phyloP scores from a whole-genome alignment of 306 rosid genomes.

The Sindora glabra region DNA sequence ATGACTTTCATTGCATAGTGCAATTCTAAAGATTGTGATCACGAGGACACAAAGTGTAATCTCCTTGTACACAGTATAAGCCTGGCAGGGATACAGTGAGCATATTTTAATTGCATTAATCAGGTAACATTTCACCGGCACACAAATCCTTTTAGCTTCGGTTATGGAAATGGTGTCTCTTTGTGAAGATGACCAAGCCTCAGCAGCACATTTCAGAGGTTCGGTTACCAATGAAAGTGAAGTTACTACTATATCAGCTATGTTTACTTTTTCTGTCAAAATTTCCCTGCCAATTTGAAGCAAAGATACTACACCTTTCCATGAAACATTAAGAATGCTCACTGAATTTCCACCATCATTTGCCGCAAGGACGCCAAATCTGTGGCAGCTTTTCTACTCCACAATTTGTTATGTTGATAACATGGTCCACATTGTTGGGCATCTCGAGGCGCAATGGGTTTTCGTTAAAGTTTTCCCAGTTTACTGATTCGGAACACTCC shows the following conservation, averaged over 20 bases:
- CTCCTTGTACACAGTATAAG: slow-evolving; percentile 51
- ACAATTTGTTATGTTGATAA: slow-evolving; percentile 43
- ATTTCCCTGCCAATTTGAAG: slow-evolving; percentile 64
- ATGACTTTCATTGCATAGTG: slow-evolving; percentile 38
- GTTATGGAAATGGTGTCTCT: slow-evolving; percentile 50
- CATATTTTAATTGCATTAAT: slow-evolving; percentile 73
- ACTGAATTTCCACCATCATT: slow-evolving; percentile 77
- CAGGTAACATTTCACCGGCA: slow-evolving; percentile 84
- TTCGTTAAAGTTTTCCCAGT: slow-evolving; percentile 36
- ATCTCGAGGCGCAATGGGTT: slow-evolving; percentile 25
- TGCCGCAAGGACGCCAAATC: slow-evolving; percentile 78
- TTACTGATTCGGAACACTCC: slow-evolving; percentile 35
- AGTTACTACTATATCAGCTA: slow-evolving; percentile 41
- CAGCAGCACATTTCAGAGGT: slow-evolving; percentile 62
- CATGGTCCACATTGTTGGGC: slow-evolving; percentile 31
- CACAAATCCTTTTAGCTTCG: slow-evolving; percentile 72
- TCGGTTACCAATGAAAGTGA: slow-evolving; percentile 56
- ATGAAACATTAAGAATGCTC: slow-evolving; percentile 64
- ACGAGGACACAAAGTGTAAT: slow-evolving; percentile 46
- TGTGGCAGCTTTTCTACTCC: slow-evolving; percentile 56
- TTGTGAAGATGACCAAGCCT: slow-evolving; percentile 53
- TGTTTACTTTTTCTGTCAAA: slow-evolving; percentile 35
- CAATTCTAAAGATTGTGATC: slow-evolving; percentile 56
- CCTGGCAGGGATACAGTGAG: slow-evolving; percentile 65
- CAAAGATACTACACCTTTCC: slow-evolving; percentile 91